Base-by-base conservation (phyloP, 176 grass and related monocot genomes). In the Puccinellia tenuiflora region DNA sequence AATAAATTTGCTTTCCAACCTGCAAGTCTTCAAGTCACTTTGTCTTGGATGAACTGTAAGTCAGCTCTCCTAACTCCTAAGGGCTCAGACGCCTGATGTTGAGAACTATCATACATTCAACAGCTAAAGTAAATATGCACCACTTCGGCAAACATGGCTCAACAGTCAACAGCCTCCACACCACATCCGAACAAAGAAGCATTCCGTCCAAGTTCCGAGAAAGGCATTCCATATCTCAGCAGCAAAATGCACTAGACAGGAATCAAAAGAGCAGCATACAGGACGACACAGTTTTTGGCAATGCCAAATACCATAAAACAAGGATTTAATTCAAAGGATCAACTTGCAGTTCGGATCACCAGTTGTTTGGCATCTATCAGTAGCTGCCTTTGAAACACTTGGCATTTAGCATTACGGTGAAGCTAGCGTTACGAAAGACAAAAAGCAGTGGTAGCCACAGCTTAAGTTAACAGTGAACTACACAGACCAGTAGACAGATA, bases 381-480 rank as follows among this genome's bases (percentile, higher is more conserved):
- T 7, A 73, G 21, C 6, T 10, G 1, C 22, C 50, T 54, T 26
- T 14, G 13, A 30, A 82, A 67, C 65, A 72, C 77, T 42, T 31
- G 39, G 25, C 7, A 29, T 6, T 15, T 34, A 21, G 35, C 72
- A 63, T 43, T 65, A 71, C 72, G 28, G 30, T 24, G 24, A 39
- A 40, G 35, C 53, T 73, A 86, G 47, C 37, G 75, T 43, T 52
- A 64, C 14, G 20, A 5, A 61, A 77, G 70, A 76, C 22, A 74
- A 84, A 43, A 76, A 26, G n/a, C n/a, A 5, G 10, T 21, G 26
- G 22, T 84, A 53, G 22, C 43, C 71, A 76, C 59, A 64, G 26
- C 82, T 67, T 76, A 76, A 66, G 40, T 25, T 75, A 75, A 63
- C 40, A 22, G 35, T 65, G 68, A 66, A 38, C 42, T 64, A 64